Percentiles rank a stretch among this genome's conserved stretches.
These are phyloP conservation scores for Neocallimastix lanati DNA, from an alignment of 192 early-diverging fungal species.

Conservation along the genomic window DNA sequence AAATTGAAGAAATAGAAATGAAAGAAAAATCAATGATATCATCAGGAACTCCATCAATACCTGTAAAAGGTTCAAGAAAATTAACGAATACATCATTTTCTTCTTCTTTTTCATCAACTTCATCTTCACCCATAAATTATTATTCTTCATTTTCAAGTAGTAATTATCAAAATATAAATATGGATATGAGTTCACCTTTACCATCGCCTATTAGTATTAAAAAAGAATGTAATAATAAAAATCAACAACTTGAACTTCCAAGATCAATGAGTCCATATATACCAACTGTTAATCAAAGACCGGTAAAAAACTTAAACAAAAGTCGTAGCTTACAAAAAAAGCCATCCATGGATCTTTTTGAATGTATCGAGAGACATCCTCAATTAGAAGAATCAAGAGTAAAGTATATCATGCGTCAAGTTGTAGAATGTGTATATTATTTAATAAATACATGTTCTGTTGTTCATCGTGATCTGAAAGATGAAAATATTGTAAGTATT, in stretches of 20 bases:
- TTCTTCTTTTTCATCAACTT: background rate
- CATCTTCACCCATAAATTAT: background rate
- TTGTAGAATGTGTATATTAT: constrained; percentile 41
- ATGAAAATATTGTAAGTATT: constrained; percentile 34
- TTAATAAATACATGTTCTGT: constrained; percentile 34
- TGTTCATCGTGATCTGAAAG: constrained; percentile 67
- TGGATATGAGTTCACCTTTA: background rate
- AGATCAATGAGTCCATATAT: background rate
- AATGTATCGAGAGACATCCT: constrained; percentile 50
- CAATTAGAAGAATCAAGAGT: constrained; percentile 44
- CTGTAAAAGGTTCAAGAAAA: background rate
- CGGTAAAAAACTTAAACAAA: background rate
- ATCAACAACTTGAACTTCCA: background rate
- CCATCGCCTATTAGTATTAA: background rate
- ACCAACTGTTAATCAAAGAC: background rate
- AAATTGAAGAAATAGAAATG: background rate
- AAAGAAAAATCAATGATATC: background rate
- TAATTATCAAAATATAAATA: background rate
- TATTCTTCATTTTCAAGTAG: background rate
- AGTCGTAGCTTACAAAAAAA: background rate
- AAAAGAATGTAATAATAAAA: constrained; percentile 1
- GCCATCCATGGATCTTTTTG: constrained; percentile 50
- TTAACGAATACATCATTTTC: background rate
- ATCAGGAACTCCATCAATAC: background rate
- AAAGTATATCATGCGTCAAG: constrained; percentile 45